phyloP scores from a whole-genome alignment of 2,329 filamentous ascomycete species.

The Bipolaris bicolor region DNA sequence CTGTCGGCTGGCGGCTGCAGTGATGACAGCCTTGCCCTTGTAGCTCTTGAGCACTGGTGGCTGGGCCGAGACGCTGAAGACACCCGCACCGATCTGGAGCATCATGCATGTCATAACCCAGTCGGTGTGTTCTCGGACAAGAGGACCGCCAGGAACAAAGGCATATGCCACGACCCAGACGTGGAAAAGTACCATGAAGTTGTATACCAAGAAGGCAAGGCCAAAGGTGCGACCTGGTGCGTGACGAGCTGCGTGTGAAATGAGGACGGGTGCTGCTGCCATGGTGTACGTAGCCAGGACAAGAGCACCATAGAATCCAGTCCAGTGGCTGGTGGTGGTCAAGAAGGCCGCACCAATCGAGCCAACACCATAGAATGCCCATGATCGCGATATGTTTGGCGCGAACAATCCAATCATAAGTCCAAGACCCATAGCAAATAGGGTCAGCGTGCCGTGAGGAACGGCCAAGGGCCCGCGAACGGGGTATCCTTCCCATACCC shows the following conservation, averaged over 20 bases:
- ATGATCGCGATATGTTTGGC: slow-evolving; percentile 74
- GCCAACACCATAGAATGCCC: slow-evolving; percentile 80
- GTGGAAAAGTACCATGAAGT: slow-evolving; percentile 93
- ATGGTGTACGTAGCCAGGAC: slow-evolving; percentile 78
- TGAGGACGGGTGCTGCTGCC: slow-evolving; percentile 76
- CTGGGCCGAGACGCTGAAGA: slow-evolving; percentile 69
- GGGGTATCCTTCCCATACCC: slow-evolving; percentile 97
- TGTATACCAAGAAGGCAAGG: slow-evolving; percentile 87
- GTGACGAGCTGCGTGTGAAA: slow-evolving; percentile 77
- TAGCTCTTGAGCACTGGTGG: slow-evolving; percentile 54
- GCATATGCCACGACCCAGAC: slow-evolving; percentile 99
- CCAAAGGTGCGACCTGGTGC: slow-evolving; percentile 83
- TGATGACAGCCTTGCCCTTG: slow-evolving; percentile 55
- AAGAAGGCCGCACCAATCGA: slow-evolving; percentile 78
- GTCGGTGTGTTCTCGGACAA: slow-evolving; percentile 92
- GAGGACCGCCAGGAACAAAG: slow-evolving; percentile 91
- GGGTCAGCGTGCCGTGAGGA: slow-evolving; percentile 87
- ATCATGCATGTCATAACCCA: slow-evolving; percentile 92
- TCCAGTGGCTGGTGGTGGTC: slow-evolving; percentile 81
- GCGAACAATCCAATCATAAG: slow-evolving; percentile 76
- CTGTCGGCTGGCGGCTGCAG: slow-evolving; percentile 58
- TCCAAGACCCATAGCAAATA: slow-evolving; percentile 85
- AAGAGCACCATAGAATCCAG: slow-evolving; percentile 85
- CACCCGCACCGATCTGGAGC: slow-evolving; percentile 80
- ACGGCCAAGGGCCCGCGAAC: slow-evolving; percentile 85